A percentile compares a stretch with the other conserved stretches of the same genome.
These are phyloP conservation scores for Volvox carteri DNA, from an alignment of 163 green algal species.

Conservation along the genomic window DNA sequence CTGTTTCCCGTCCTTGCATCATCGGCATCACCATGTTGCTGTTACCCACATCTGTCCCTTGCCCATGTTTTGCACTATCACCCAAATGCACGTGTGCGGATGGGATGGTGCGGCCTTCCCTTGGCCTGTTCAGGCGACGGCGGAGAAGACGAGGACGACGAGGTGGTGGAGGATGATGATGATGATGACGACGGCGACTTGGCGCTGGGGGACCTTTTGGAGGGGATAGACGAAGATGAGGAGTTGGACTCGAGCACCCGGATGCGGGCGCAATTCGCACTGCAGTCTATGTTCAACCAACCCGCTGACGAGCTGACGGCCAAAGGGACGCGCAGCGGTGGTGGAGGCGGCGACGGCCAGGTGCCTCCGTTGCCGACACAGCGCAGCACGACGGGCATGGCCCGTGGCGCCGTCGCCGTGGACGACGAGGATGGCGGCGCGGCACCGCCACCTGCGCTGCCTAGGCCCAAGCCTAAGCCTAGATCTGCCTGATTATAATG, in stretches of 20 bases:
- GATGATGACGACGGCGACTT: slow-evolving; percentile 2
- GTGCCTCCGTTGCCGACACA: not conserved
- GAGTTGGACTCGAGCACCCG: not conserved
- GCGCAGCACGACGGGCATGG: slow-evolving; percentile 35
- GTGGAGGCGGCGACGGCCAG: not conserved
- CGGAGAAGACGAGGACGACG: not conserved
- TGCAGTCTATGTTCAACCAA: slow-evolving; percentile 56
- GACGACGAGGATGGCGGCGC: slow-evolving; percentile 46
- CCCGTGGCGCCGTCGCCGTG: not conserved
- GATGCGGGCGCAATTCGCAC: slow-evolving; percentile 29
- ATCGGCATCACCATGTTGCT: too few species aligned
- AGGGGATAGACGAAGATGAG: slow-evolving; percentile 38
- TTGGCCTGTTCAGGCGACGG: not conserved
- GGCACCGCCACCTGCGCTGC: slow-evolving; percentile 47
- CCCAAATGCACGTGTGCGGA: too few species aligned
- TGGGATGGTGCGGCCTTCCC: not conserved
- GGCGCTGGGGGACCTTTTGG: slow-evolving; percentile 23
- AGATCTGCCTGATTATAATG: too few species aligned
- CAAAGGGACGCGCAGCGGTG: not conserved
- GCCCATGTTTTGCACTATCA: too few species aligned
- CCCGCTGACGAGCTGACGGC: slow-evolving; percentile 43
- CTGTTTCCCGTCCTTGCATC: too few species aligned
- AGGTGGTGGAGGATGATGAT: not conserved
- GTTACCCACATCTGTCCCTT: too few species aligned
- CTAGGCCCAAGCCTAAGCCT: slow-evolving; percentile 13